A percentile compares a stretch with the other conserved stretches of the same genome.
These are phyloP conservation scores for Wickerhamomyces bovis DNA, from an alignment of 805 yeast species.

Conservation along the genomic window DNA sequence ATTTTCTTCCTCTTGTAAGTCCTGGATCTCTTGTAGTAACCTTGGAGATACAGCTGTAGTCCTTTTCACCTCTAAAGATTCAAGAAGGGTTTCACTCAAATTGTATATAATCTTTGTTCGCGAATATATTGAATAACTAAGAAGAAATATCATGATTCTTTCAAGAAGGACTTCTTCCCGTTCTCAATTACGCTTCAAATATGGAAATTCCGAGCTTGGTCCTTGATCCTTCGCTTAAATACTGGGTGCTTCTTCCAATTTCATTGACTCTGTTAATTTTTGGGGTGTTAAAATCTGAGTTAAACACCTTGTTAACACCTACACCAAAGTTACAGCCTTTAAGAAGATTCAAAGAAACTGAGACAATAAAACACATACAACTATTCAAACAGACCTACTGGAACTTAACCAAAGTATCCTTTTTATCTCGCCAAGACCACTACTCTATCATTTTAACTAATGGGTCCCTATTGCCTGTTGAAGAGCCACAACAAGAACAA, in stretches of 20 bases:
- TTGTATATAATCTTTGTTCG: background rate
- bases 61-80: too few relatives aligned
- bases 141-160: too few relatives aligned
- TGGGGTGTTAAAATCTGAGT: slow-evolving; percentile 69
- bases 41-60: too few relatives aligned
- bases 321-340: slow-evolving; percentile 46
- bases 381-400: slow-evolving; percentile 49
- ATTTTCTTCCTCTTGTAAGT: too few relatives aligned
- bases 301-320: slow-evolving; percentile 54
- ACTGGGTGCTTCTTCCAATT: slow-evolving; percentile 91
- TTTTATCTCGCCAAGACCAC: slow-evolving; percentile 44
- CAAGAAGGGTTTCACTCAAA: too few relatives aligned
- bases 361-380: slow-evolving; percentile 54
- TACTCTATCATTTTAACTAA: slow-evolving; percentile 42
- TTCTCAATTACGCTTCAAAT: background rate
- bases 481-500: slow-evolving; percentile 31
- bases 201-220: slow-evolving; percentile 44
- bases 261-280: slow-evolving; percentile 84
- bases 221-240: slow-evolving; percentile 75
- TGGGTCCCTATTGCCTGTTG: slow-evolving; percentile 52
- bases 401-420: slow-evolving; percentile 47
- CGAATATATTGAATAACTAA: too few relatives aligned
- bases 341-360: slow-evolving; percentile 52
- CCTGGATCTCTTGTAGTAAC: too few relatives aligned
- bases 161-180: background rate